Conservation (phyloP, 345 rosid species). For the Geranium brycei region DNA sequence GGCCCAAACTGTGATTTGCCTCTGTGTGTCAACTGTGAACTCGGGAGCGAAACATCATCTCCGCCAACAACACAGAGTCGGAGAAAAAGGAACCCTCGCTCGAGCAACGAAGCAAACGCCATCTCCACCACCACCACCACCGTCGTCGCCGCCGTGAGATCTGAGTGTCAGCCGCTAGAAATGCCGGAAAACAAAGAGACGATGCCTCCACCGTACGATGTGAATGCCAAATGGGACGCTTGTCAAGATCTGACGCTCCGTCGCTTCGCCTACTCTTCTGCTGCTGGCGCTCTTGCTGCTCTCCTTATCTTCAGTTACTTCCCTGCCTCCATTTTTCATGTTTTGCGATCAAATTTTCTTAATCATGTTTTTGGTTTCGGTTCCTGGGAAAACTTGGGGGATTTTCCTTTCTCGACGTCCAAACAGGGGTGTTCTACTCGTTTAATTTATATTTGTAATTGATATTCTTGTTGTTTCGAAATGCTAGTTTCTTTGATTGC, state of each 20-base stretch:
- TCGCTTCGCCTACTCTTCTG: conserved; percentile 67
- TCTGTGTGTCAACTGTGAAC: too few relatives aligned
- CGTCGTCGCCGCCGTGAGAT: too few relatives aligned
- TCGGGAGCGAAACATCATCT: too few relatives aligned
- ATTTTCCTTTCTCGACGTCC: not conserved
- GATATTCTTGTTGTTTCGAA: not conserved
- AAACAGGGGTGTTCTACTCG: not conserved
- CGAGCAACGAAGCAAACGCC: too few relatives aligned
- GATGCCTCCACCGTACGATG: conserved; percentile 30
- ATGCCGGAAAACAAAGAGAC: conserved; percentile 1
- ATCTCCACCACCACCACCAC: too few relatives aligned
- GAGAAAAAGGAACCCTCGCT: too few relatives aligned
- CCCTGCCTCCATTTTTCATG: not conserved
- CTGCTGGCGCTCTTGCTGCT: conserved; percentile 71
- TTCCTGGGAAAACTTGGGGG: not conserved
- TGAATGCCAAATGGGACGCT: conserved; percentile 80
- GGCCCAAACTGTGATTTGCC: too few relatives aligned
- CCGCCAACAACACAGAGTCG: too few relatives aligned
- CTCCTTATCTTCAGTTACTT: conserved; percentile 76
- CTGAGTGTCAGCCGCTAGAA: too few relatives aligned
- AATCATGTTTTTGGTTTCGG: not conserved
- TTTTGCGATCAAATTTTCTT: not conserved
- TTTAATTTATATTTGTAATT: too few relatives aligned
- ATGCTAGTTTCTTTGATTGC: not conserved
- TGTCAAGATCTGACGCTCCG: conserved; percentile 82